These are phyloP conservation scores for Metarhizium anisopliae DNA, from an alignment of 2,329 filamentous ascomycete genomes.

Conservation along the genomic window DNA sequence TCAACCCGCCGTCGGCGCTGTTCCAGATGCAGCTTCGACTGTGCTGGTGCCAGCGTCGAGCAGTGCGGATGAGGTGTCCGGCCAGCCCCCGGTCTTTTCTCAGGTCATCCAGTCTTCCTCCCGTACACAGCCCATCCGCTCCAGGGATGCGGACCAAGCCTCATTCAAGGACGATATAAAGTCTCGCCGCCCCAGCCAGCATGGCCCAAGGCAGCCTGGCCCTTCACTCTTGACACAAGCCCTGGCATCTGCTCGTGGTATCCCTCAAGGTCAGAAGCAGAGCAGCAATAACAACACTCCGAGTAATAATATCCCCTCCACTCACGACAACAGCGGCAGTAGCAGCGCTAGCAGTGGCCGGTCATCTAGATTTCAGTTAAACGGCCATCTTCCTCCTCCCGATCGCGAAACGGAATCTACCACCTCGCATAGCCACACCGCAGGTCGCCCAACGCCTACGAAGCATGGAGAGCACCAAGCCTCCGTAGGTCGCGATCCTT, in stretches of 20 bases:
- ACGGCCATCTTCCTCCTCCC: background rate
- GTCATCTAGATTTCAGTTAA: background rate
- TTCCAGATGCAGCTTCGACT: constrained; percentile 2
- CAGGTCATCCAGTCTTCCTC: background rate
- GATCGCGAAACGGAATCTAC: background rate
- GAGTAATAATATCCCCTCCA: background rate
- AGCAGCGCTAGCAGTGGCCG: background rate
- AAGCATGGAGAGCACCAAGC: constrained; percentile 8
- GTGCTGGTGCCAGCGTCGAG: background rate
- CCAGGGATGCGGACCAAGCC: constrained; percentile 3
- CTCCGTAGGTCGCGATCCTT: constrained; percentile 3
- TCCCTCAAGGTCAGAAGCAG: constrained; percentile 19
- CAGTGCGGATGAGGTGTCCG: constrained; percentile 9
- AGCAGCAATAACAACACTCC: background rate
- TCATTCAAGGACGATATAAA: constrained; percentile 30
- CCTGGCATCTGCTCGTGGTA: constrained; percentile 49
- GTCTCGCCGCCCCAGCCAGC: constrained; percentile 32
- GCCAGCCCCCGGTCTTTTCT: constrained; percentile 4
- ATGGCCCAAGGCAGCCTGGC: constrained; percentile 27
- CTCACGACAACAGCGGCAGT: background rate
- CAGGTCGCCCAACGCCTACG: constrained; percentile 2
- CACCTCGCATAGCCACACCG: background rate
- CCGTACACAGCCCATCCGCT: background rate
- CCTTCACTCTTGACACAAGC: constrained; percentile 49
- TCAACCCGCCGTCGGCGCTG: constrained; percentile 1